phyloP scores from a whole-genome alignment of 148 eudicot species.

The Rheum nobile region DNA sequence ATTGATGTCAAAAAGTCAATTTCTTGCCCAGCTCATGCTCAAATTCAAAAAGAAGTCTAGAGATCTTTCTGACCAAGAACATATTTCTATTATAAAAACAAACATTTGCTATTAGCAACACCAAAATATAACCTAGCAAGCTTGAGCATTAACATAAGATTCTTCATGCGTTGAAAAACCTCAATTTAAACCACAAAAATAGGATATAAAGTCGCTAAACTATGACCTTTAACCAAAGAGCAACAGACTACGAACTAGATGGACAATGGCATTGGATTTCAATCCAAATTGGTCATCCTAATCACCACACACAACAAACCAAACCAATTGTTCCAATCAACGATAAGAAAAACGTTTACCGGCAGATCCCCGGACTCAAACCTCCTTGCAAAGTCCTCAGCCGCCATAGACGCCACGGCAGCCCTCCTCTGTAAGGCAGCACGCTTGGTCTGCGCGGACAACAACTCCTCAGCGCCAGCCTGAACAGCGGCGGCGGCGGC shows the following conservation, averaged over 20 bases:
- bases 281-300: background rate
- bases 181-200: background rate
- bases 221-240: background rate
- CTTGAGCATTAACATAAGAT: background rate
- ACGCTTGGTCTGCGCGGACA: conserved; percentile 75
- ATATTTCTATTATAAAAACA: too few species aligned
- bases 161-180: background rate
- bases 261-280: background rate
- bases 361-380: conserved; percentile 55
- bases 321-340: background rate
- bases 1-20: background rate
- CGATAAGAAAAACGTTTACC: conserved; percentile 15
- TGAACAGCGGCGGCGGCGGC: conserved; percentile 13
- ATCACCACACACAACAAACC: background rate
- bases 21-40: background rate
- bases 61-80: too few species aligned
- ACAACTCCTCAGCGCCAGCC: conserved; percentile 27
- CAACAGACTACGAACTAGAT: background rate
- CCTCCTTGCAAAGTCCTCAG: conserved; percentile 68
- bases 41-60: background rate
- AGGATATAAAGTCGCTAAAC: background rate
- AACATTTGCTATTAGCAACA: background rate
- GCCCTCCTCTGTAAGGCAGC: conserved; percentile 72
- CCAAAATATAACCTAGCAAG: background rate
- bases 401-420: conserved; percentile 59